These are phyloP conservation scores for Shiraia bambusicola DNA, from an alignment of 2,329 filamentous ascomycete genomes.

Conservation along the genomic window DNA sequence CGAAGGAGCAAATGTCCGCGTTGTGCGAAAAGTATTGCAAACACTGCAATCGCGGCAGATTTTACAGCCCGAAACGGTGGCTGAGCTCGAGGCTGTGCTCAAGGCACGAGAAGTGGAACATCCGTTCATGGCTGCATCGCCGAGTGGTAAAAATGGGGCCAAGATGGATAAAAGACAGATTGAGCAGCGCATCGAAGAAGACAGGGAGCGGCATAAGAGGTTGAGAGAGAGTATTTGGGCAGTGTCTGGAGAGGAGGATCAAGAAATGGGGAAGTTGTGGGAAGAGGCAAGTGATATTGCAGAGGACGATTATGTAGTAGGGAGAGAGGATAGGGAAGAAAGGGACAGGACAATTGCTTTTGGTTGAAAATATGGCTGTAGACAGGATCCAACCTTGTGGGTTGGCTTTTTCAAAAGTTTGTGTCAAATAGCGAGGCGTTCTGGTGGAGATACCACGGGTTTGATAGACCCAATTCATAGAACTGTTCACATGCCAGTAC, in stretches of 20 bases:
- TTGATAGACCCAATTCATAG: conserved; percentile 17
- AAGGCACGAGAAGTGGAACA: conserved; percentile 67
- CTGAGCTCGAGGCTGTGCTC: conserved; percentile 79
- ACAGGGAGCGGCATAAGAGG: conserved; percentile 90
- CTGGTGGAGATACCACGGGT: conserved; percentile 33
- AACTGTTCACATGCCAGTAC: conserved; percentile 40
- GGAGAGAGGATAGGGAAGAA: conserved; percentile 70
- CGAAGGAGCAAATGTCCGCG: conserved; percentile 90
- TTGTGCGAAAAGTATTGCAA: conserved; percentile 78
- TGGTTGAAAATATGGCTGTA: conserved; percentile 14
- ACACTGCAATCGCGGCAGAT: conserved; percentile 71
- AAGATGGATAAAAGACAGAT: conserved; percentile 82
- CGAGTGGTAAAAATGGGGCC: conserved; percentile 41
- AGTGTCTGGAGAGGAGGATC: conserved; percentile 61
- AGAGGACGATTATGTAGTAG: conserved; percentile 79
- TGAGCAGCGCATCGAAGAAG: conserved; percentile 95
- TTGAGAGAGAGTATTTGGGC: conserved; percentile 93
- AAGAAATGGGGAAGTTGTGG: conserved; percentile 78
- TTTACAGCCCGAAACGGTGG: conserved; percentile 71
- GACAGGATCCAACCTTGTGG: not conserved
- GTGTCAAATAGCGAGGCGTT: conserved; percentile 32
- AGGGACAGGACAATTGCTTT: conserved; percentile 51
- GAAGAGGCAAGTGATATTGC: conserved; percentile 84
- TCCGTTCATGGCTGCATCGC: conserved; percentile 28
- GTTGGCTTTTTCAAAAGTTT: not conserved